Percentiles rank a stretch among this genome's conserved stretches.
phyloP scores from a whole-genome alignment of 495 filamentous ascomycete genomes.

The Penicillium macrosclerotiorum region DNA sequence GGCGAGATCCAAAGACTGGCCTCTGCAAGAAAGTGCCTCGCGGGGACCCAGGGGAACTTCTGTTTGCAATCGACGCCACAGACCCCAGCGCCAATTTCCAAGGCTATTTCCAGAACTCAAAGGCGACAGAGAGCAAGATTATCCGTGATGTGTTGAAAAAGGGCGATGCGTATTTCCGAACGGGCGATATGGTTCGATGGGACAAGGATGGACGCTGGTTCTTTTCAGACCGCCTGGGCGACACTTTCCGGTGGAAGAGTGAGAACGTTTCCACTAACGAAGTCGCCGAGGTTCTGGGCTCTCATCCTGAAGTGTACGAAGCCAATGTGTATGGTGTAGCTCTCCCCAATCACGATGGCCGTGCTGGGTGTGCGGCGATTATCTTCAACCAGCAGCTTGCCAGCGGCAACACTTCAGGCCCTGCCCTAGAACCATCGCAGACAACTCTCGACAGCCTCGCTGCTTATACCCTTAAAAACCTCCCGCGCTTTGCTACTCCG shows the following conservation, averaged over 20 bases:
- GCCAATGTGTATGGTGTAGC: constrained; percentile 87
- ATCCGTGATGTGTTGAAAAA: constrained; percentile 73
- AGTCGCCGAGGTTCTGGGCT: constrained; percentile 65
- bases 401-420: constrained; percentile 21
- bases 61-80: constrained; percentile 66
- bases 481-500: constrained; percentile 77
- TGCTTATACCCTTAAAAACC: constrained; percentile 49
- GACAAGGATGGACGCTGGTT: constrained; percentile 72
- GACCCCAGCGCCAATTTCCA: constrained; percentile 70
- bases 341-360: constrained; percentile 80
- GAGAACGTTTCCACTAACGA: constrained; percentile 91
- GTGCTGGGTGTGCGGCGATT: constrained; percentile 79
- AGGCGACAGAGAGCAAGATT: constrained; percentile 76
- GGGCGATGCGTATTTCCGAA: constrained; percentile 84
- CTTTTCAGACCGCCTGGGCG: constrained; percentile 88
- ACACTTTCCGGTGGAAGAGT: constrained; percentile 94
- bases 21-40: constrained; percentile 60
- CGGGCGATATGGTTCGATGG: constrained; percentile 76
- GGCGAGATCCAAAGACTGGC: constrained; percentile 68
- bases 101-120: constrained; percentile 79
- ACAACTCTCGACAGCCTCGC: constrained; percentile 58
- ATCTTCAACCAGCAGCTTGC: constrained; percentile 48
- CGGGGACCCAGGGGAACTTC: constrained; percentile 75
- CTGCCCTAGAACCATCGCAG: constrained; percentile 31
- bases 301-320: constrained; percentile 66